Evolutionary conservation across 345 rosid species (phyloP), one percentile per base, ranked within the genome.

Genomic region (Raphanus sativus): DNA sequence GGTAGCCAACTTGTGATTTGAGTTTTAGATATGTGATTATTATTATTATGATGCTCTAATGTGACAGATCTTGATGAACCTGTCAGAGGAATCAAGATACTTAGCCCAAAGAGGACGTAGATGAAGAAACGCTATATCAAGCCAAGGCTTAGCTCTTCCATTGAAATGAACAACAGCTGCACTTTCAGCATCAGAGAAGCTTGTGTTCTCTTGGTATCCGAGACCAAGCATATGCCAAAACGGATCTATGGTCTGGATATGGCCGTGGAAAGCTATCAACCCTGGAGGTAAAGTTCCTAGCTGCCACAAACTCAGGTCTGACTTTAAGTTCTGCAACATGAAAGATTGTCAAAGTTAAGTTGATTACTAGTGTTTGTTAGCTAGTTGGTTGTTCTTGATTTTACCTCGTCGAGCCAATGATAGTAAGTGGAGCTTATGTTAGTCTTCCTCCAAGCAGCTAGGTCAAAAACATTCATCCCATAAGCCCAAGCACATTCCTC

Each of bases 121-220:
- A 24, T 86, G 86, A 48, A 93, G 89, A 77, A 92, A 91, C 65
- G 97, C 98, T 62, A 91, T 92, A 71, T 95, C 99, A 65, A 95
- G 88, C 99, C 99, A 95, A 40, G 99, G 99, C 86, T 95, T 95
- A 50, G 99, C 99, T 85, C 98, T 85, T 71, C 98, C 98, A 67
- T 92, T 95, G 85, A 85, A 95, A 87, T 95, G 99, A 75, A 95
- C 72, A 32, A 94, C 97, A 3, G 93, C 98, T 0, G 98, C 92
- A 8, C 65, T 84, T 76, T 90, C 83, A 8, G 88, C 96, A 67
- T 87, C 93, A 4, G 83, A 75, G 6, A 80, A 66, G 67, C 89
- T 92, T 17, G 89, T 88, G 68, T 85, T 87, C n/a, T 89, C 97
- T 78, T 92, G 99, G 86, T 92, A 94, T 25, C 99, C 99, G 1